phyloP scores from a whole-genome alignment of 1,284 basidiomycete genomes.

The Cutaneotrichosporon sp. region DNA sequence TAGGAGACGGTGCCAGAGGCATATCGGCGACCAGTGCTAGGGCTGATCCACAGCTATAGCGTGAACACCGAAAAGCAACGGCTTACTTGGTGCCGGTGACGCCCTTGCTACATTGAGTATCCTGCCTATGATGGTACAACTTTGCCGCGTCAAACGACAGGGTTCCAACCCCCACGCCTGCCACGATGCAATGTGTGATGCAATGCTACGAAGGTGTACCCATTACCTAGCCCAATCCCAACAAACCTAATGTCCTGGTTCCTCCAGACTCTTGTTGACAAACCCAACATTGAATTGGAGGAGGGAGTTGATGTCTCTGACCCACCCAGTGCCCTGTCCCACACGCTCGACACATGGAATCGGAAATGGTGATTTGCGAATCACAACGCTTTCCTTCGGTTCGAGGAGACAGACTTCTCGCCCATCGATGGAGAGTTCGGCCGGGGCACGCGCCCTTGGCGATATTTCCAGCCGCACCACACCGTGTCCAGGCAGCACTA shows the following conservation, averaged over 20 bases:
- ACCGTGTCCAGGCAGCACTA: slow-evolving; percentile 76
- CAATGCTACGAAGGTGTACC: too few relatives aligned
- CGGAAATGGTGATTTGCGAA: slow-evolving; percentile 78
- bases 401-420: slow-evolving; percentile 71
- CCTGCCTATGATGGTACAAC: too few relatives aligned
- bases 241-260: background rate
- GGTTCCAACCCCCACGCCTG: too few relatives aligned
- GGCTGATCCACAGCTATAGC: too few relatives aligned
- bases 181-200: too few relatives aligned
- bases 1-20: too few relatives aligned
- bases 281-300: slow-evolving; percentile 89
- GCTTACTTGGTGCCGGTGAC: too few relatives aligned
- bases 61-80: too few relatives aligned
- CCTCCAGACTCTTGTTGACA: slow-evolving; percentile 60
- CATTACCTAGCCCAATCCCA: too few relatives aligned
- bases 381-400: slow-evolving; percentile 77
- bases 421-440: slow-evolving; percentile 89
- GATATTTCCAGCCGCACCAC: slow-evolving; percentile 69
- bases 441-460: slow-evolving; percentile 73
- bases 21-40: too few relatives aligned
- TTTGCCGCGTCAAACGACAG: too few relatives aligned
- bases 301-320: slow-evolving; percentile 89
- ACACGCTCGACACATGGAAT: slow-evolving; percentile 88
- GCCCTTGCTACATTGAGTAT: too few relatives aligned
- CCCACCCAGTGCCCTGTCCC: slow-evolving; percentile 89